Conservation (phyloP, 2,329 filamentous ascomycete genomes). For the Sporothrix euskadiensis region DNA sequence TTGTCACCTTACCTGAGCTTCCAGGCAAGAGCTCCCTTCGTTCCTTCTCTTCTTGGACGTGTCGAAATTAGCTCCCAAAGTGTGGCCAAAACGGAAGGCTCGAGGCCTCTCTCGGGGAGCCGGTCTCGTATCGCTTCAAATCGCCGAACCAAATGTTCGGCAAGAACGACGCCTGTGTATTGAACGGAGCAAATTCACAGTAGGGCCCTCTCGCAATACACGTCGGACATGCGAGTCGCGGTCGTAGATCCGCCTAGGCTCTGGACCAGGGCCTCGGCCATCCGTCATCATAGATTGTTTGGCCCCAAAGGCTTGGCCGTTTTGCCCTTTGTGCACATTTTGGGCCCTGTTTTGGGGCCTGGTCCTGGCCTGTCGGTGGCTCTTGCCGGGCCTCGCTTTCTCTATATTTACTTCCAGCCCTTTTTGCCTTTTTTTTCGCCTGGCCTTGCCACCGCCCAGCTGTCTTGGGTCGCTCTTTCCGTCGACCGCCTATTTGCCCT, state of each 20-base stretch:
- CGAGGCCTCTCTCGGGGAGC: slow-evolving; percentile 10
- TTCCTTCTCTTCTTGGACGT: not conserved
- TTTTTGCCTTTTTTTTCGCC: slow-evolving; percentile 13
- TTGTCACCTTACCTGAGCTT: slow-evolving; percentile 9
- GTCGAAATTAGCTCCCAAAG: not conserved
- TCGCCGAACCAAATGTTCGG: not conserved
- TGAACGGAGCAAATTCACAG: slow-evolving; percentile 6
- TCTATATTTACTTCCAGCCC: not conserved
- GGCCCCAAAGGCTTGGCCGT: not conserved
- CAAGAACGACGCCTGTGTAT: not conserved
- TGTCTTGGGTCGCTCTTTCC: slow-evolving; percentile 21
- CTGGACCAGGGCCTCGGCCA: slow-evolving; percentile 8
- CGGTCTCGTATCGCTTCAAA: slow-evolving; percentile 5
- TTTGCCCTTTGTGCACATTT: not conserved
- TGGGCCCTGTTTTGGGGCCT: not conserved
- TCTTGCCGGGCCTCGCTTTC: slow-evolving; percentile 17
- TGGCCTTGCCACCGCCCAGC: slow-evolving; percentile 25
- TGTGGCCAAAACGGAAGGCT: not conserved
- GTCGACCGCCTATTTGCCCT: slow-evolving; percentile 13
- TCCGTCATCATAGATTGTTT: slow-evolving; percentile 2
- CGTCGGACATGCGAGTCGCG: not conserved
- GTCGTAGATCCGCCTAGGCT: slow-evolving; percentile 7
- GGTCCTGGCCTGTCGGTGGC: not conserved
- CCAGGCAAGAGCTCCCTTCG: slow-evolving; percentile 2
- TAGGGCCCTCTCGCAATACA: not conserved